Percentiles rank a stretch among this genome's conserved stretches.
These are phyloP conservation scores for Marasmius oreades DNA, from an alignment of 1,284 basidiomycete species.

Conservation along the genomic window DNA sequence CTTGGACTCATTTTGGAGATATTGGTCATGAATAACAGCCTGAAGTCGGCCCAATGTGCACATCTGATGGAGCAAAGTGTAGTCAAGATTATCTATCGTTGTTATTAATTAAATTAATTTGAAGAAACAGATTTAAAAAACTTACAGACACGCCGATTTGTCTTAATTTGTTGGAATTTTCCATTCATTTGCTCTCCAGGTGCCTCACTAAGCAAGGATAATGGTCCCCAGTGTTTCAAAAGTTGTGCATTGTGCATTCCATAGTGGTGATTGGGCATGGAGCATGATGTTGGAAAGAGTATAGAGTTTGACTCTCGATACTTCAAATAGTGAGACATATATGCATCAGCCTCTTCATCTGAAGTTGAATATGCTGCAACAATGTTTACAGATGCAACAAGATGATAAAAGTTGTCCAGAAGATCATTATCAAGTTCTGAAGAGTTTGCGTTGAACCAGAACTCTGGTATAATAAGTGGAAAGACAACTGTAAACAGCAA, in stretches of 20 bases:
- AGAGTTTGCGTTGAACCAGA: constrained; percentile 16
- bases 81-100: constrained; percentile 18
- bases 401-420: constrained; percentile 25
- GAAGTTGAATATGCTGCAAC: constrained; percentile 24
- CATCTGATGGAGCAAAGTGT: constrained; percentile 24
- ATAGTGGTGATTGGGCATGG: constrained; percentile 33
- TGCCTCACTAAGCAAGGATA: constrained; percentile 26
- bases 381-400: constrained; percentile 28
- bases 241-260: constrained; percentile 29
- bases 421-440: constrained; percentile 11
- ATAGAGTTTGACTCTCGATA: constrained; percentile 22
- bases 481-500: constrained; percentile 11
- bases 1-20: background rate
- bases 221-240: constrained; percentile 31
- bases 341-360: constrained; percentile 23
- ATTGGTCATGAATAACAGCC: background rate
- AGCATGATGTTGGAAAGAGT: constrained; percentile 23
- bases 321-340: constrained; percentile 21
- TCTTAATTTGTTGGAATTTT: constrained; percentile 27
- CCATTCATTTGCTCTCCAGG: constrained; percentile 29
- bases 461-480: constrained; percentile 19
- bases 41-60: constrained; percentile 7
- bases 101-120: constrained; percentile 3
- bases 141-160: constrained; percentile 26
- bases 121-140: constrained; percentile 4